Conservation (phyloP, 176 grass and related monocot species). For the barley (Hordeum vulgare) region DNA sequence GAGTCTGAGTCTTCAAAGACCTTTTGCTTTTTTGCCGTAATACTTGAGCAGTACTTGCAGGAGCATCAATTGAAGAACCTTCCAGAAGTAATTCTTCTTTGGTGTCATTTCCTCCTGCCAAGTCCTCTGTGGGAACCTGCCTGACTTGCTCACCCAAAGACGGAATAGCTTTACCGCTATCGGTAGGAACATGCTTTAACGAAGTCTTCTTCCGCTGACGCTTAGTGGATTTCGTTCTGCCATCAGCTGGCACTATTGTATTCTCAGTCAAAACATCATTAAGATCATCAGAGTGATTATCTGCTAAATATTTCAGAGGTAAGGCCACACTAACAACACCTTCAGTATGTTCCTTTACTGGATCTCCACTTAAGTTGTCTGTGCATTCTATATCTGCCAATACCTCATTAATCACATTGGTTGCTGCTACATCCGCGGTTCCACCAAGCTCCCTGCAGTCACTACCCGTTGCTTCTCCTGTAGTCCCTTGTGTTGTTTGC, state of each 20-base stretch:
- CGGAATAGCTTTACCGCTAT: not conserved
- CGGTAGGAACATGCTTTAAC: constrained; percentile 12
- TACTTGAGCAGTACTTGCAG: constrained; percentile 7
- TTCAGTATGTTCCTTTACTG: constrained; percentile 11
- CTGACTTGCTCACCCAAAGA: constrained; percentile 21
- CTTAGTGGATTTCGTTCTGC: constrained; percentile 26
- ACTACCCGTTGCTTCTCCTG: constrained; percentile 24
- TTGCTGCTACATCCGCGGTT: constrained; percentile 4
- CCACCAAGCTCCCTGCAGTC: constrained; percentile 19
- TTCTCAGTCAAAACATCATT: constrained; percentile 26
- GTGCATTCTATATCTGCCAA: constrained; percentile 35
- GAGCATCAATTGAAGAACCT: constrained; percentile 11
- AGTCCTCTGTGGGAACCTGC: constrained; percentile 14
- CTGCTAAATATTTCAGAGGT: constrained; percentile 20
- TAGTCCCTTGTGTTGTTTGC: constrained; percentile 7
- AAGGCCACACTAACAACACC: constrained; percentile 8
- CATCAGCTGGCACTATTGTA: constrained; percentile 13
- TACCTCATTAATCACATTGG: constrained; percentile 25
- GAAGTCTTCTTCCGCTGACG: constrained; percentile 33
- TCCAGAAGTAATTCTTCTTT: constrained; percentile 19
- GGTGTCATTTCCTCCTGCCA: not conserved
- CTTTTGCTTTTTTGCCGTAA: constrained; percentile 25
- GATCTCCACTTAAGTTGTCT: not conserved
- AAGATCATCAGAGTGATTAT: constrained; percentile 20
- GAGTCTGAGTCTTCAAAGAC: not conserved